Conservation (phyloP, 2,329 filamentous ascomycete genomes). For the Monilinia vaccinii-corymbosi region DNA sequence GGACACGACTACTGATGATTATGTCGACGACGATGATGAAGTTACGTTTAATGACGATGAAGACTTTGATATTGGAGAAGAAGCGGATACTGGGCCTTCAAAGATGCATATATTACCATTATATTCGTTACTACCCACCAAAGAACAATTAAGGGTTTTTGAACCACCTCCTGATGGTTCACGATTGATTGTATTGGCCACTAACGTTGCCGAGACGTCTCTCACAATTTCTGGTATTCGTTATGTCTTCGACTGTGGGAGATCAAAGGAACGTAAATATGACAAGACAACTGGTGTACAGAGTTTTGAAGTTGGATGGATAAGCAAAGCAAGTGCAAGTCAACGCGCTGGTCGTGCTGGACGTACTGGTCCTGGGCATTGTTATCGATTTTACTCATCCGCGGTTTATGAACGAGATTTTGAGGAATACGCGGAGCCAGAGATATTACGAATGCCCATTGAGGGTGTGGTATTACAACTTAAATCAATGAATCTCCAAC, state of each 20-base stretch:
- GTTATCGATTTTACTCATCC: constrained; percentile 88
- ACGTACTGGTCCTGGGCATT: constrained; percentile 90
- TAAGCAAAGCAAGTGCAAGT: constrained; percentile 91
- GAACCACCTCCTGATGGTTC: constrained; percentile 74
- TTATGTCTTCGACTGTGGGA: constrained; percentile 91
- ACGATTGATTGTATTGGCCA: constrained; percentile 80
- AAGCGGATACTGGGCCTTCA: constrained; percentile 55
- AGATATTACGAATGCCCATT: constrained; percentile 83
- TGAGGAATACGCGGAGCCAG: constrained; percentile 73
- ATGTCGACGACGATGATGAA: constrained; percentile 50
- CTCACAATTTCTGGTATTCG: constrained; percentile 91
- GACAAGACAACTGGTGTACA: constrained; percentile 85
- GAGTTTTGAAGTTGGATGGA: constrained; percentile 91
- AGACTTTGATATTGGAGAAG: constrained; percentile 52
- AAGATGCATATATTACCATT: constrained; percentile 86
- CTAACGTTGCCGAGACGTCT: constrained; percentile 95
- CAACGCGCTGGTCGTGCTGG: constrained; percentile 91
- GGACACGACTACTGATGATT: constrained; percentile 44
- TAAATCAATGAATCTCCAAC: constrained; percentile 86
- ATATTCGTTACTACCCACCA: constrained; percentile 84
- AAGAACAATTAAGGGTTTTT: constrained; percentile 86
- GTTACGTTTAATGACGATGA: constrained; percentile 44
- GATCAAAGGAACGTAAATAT: constrained; percentile 86
- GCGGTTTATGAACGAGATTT: constrained; percentile 91
- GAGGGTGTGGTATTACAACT: constrained; percentile 89